Conservation (phyloP, 2,329 filamentous ascomycete species). For the Diaporthe amygdali region DNA sequence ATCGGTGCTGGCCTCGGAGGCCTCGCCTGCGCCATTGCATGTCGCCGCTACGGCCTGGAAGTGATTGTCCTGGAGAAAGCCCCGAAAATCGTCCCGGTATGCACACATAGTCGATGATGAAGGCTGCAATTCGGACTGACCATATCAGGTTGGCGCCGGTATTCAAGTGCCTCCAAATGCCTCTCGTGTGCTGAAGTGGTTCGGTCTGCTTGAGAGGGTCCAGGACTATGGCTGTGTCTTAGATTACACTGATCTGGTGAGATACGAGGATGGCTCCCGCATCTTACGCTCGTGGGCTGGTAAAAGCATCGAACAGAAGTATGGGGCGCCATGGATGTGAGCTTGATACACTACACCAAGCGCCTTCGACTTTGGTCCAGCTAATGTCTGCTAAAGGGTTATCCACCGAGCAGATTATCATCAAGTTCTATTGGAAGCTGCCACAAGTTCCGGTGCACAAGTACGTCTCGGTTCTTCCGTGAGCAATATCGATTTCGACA, state of each 20-base stretch:
- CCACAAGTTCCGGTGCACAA: not conserved
- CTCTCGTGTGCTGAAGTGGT: not conserved
- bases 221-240: not conserved
- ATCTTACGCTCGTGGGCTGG: not conserved
- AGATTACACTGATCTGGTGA: not conserved
- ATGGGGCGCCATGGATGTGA: conserved; percentile 18
- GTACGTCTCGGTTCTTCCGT: conserved; percentile 11
- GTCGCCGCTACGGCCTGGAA: conserved; percentile 1
- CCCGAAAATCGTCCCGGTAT: not conserved
- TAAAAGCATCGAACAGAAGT: not conserved
- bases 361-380: no score
- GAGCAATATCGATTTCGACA: conserved; percentile 2
- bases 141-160: conserved; percentile 1
- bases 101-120: no score
- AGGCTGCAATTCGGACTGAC: not conserved
- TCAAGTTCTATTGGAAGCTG: conserved; percentile 15
- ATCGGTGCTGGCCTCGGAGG: conserved; percentile 1
- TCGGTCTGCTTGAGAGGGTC: conserved; percentile 8
- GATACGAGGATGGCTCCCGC: not conserved
- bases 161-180: conserved; percentile 14
- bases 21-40: not conserved
- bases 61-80: not conserved
- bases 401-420: conserved; percentile 24
- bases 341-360: not conserved
- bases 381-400: not conserved